Evolutionary conservation across 768 basidiomycete genomes (phyloP), one percentile per base, ranked within the genome.

Genomic region (Ramaria rubella): DNA sequence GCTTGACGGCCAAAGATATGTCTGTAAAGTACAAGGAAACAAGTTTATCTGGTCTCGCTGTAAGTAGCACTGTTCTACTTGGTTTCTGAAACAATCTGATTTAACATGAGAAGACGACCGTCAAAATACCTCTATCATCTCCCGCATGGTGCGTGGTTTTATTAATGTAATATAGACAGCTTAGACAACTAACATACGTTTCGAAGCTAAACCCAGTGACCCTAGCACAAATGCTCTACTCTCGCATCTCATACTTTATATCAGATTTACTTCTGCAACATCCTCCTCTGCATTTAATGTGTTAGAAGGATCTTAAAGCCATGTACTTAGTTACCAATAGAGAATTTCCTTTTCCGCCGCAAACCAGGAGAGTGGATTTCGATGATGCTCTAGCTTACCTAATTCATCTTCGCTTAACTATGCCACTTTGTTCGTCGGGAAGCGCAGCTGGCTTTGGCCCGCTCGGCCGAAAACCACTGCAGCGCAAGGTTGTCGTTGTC

Each of bases 21-120:
- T 92, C 90, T 59, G 81, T 87, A 62, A 92, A 94, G 69, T 94
- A 95, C 69, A 96, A 95, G 68, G 94, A 97, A 71, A 97, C 94
- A 0, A 91, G 88, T 69, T 80, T 97, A 61, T 91, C 90, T 38
- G 83, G 83, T 52, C 75, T 85, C 52, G 83, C 85, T 46, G 83
- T 81, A 63, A 69, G 79, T 72, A 52, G 23, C 59, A 34, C 6
- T 44, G 26, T 23, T 26, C 31, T n/a, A n/a, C 12, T 30, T 19
- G 15, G 11, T 12, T 52, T 45, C 17, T 55, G 60, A 44, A 33
- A 24, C 17, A 4, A 3, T 43, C 60, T 40, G 15, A 43, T 63
- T 56, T 42, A 61, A 44, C 33, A 40, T 57, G 51, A 14, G 51
- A 61, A 86, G 83, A 83, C 81, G 19, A 82, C 81, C 30, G 91